These are phyloP conservation scores for Leishmania gerbilli DNA, from an alignment of 208 protist species.

Conservation along the genomic window DNA sequence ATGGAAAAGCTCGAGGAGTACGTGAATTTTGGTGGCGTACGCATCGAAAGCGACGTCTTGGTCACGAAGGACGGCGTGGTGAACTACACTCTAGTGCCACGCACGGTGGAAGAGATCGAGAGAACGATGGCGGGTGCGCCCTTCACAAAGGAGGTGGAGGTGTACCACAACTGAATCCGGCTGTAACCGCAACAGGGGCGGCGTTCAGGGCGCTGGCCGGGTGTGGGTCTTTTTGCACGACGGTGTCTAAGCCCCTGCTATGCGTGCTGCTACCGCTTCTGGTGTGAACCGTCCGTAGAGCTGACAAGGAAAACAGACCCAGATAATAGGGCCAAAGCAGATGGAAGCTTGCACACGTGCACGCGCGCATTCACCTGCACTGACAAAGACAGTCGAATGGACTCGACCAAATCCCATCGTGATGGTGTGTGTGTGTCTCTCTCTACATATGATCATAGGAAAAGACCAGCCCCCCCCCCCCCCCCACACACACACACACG, in stretches of 20 bases:
- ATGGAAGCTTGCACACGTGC: constrained; percentile 5
- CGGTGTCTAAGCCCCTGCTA: too few relatives aligned
- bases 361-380: not conserved
- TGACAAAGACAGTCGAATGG: not conserved
- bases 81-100: constrained; percentile 86
- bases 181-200: not conserved
- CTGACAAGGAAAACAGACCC: not conserved
- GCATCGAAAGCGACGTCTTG: constrained; percentile 98
- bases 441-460: not conserved
- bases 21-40: constrained; percentile 95
- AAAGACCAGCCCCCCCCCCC: not conserved
- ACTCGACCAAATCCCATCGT: not conserved
- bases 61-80: constrained; percentile 91
- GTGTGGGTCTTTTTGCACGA: not conserved
- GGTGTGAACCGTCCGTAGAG: not conserved
- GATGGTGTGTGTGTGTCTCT: too few relatives aligned
- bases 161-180: constrained; percentile 50
- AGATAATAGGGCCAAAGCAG: not conserved
- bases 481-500: not conserved
- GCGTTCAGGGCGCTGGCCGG: not conserved
- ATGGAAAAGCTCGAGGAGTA: constrained; percentile 78
- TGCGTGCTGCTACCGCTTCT: not conserved
- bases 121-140: constrained; percentile 72
- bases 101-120: constrained; percentile 89
- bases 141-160: constrained; percentile 66